phyloP scores from a whole-genome alignment of 2,329 filamentous ascomycete genomes.

The Fusarium duplospermum region DNA sequence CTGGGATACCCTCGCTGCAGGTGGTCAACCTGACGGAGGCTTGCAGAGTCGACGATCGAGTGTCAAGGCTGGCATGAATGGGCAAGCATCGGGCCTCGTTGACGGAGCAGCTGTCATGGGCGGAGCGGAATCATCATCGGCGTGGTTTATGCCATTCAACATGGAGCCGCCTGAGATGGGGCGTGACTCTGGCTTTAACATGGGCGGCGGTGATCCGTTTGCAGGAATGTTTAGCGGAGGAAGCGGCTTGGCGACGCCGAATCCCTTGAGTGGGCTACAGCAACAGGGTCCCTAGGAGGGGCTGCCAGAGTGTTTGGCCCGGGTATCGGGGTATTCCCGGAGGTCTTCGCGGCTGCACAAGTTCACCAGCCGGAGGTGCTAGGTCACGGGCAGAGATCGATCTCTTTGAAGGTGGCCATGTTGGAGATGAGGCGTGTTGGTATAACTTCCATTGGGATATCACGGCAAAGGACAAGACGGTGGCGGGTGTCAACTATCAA shows the following conservation, averaged over 20 bases:
- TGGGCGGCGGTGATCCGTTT: slow-evolving; percentile 62
- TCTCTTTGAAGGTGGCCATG: not conserved
- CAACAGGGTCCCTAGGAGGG: slow-evolving; percentile 46
- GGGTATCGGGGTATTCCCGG: slow-evolving; percentile 13
- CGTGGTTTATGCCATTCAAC: slow-evolving; percentile 95
- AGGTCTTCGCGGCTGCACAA: slow-evolving; percentile 16
- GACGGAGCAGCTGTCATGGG: slow-evolving; percentile 40
- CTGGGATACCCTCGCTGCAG: slow-evolving; percentile 57
- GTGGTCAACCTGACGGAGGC: slow-evolving; percentile 43
- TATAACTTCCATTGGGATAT: not conserved
- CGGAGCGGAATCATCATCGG: slow-evolving; percentile 66
- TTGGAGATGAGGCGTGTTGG: not conserved
- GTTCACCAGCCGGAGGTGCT: slow-evolving; percentile 15
- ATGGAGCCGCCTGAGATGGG: slow-evolving; percentile 78
- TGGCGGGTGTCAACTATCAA: not conserved
- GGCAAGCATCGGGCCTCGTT: slow-evolving; percentile 37
- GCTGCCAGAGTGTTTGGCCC: slow-evolving; percentile 23
- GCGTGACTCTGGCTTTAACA: slow-evolving; percentile 58
- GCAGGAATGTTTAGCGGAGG: slow-evolving; percentile 59
- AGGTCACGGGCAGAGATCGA: not conserved
- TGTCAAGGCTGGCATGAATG: slow-evolving; percentile 46
- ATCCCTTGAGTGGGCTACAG: slow-evolving; percentile 48
- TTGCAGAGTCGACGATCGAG: slow-evolving; percentile 44
- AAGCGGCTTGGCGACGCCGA: slow-evolving; percentile 52
- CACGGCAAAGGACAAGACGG: not conserved